A percentile compares a stretch with the other conserved stretches of the same genome.
Evolutionary conservation across 192 early-diverging fungal genomes (phyloP).

Genomic region (Backusella macrospora): DNA sequence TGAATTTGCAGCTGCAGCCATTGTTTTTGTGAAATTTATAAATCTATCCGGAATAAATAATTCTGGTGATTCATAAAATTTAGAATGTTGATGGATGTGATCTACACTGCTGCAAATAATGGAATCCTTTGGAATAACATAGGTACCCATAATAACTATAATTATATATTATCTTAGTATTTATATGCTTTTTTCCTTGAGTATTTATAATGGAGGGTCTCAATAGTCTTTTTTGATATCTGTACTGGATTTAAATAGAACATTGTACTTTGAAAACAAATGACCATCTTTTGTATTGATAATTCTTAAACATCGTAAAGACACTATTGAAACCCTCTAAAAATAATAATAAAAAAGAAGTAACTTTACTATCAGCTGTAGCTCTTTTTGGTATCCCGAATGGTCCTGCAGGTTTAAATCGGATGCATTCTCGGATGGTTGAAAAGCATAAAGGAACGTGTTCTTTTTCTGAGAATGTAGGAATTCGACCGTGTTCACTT

Average conservation of each 20-base stretch:
- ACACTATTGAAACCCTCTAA: no score
- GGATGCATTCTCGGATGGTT: slow-evolving; percentile 24
- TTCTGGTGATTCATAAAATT: slow-evolving; percentile 44
- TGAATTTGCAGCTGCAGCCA: slow-evolving; percentile 21
- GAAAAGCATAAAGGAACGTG: slow-evolving; percentile 27
- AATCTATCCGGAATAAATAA: slow-evolving; percentile 53
- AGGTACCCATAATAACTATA: slow-evolving; percentile 30
- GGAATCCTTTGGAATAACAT: slow-evolving; percentile 52
- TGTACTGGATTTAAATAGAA: no score
- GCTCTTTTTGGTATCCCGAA: slow-evolving; percentile 19
- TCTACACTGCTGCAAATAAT: slow-evolving; percentile 51
- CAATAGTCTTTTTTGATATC: no score
- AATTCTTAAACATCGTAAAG: no score
- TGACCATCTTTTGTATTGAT: no score
- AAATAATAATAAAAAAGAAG: background rate
- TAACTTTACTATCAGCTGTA: slow-evolving; percentile 17
- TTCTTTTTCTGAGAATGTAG: background rate
- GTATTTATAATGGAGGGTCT: background rate
- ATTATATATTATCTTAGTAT: background rate
- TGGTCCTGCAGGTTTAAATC: background rate
- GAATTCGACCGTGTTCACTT: background rate
- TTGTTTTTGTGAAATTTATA: background rate
- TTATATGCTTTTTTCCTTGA: background rate
- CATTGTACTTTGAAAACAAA: no score
- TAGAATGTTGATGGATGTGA: slow-evolving; percentile 46